Evolutionary conservation across 1,284 basidiomycete genomes (phyloP), one percentile per base, ranked within the genome.

Genomic region (Xerocomus minutiporus): DNA sequence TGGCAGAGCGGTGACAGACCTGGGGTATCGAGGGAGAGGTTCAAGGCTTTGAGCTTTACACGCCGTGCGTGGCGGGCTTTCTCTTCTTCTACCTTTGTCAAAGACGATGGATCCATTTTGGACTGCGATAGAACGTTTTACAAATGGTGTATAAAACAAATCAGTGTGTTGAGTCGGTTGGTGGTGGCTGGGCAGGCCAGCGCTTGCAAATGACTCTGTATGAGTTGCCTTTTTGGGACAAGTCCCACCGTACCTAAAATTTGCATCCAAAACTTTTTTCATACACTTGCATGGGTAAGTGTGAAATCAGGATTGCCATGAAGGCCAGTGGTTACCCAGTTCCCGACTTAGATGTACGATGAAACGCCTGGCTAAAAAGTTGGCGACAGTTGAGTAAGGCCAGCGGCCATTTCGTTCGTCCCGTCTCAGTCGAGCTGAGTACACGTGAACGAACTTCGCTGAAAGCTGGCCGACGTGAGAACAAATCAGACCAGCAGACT

Each of bases 11-110:
- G 39, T 9, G 38, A 59, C 66, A 56, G 57, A 81, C 85, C 83
- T 75, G 74, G 73, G 11, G 70, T 66, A 34, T 70, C 65, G 49
- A 73, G 70, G 15, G 70, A 72, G 29, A 70, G 58, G 63, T 88
- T 88, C 46, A 77, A 69, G 35, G 77, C 68, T 63, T 77, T 85
- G 57, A 88, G 75, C 46, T 75, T 78, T 29, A 71, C 67, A 54
- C 86, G 80, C 60, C 80, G 83, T 47, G 66, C 69, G 52, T 78
- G 71, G 45, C 83, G 81, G 52, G 70, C 71, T 50, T 73, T 77
- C 67, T 88, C 86, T 52, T 89, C 87, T 43, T 88, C 86, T 25
- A 65, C 57, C 62, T 76, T 82, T 17, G 70, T 13, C 7, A 62
- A 34, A 3, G 61, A 50, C 5, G 61, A 53, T 32, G 43, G 8